Evolutionary conservation across 176 grass and related monocot species (phyloP).

Genomic region (Typha latifolia): DNA sequence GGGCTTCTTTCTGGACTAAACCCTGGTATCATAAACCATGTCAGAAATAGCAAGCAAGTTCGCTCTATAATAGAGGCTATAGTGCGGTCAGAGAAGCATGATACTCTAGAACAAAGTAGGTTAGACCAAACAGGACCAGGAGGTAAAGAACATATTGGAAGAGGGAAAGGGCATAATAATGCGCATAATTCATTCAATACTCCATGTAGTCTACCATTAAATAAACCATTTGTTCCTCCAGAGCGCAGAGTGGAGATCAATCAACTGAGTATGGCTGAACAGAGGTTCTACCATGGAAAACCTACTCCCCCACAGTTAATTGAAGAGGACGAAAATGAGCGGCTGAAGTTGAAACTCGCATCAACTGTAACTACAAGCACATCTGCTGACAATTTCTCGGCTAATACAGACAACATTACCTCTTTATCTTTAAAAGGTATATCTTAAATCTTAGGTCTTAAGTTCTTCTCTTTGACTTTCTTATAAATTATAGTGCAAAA

Average conservation of each 20-base stretch:
- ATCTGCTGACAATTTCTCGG: slow-evolving; percentile 38
- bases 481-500: no score
- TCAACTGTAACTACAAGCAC: slow-evolving; percentile 30
- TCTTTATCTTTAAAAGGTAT: slow-evolving; percentile 62
- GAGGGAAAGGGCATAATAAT: slow-evolving; percentile 11
- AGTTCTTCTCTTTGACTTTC: no score
- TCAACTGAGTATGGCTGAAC: slow-evolving; percentile 2
- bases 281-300: slow-evolving; percentile 3
- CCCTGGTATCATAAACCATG: slow-evolving; percentile 98
- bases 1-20: slow-evolving; percentile 86
- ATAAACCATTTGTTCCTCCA: not conserved
- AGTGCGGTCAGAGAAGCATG: slow-evolving; percentile 59
- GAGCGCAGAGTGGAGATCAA: not conserved
- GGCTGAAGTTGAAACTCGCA: slow-evolving; percentile 55
- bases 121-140: slow-evolving; percentile 4
- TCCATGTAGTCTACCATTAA: not conserved
- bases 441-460: not conserved
- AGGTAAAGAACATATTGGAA: slow-evolving; percentile 1
- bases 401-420: slow-evolving; percentile 51
- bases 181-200: not conserved
- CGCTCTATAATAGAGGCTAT: slow-evolving; percentile 95
- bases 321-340: slow-evolving; percentile 12
- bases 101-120: slow-evolving; percentile 20
- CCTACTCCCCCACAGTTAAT: slow-evolving; percentile 1
- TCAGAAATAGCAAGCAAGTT: slow-evolving; percentile 97